Conservation (phyloP, 1,284 basidiomycete species). For the Lignosus rhinocerotis region DNA sequence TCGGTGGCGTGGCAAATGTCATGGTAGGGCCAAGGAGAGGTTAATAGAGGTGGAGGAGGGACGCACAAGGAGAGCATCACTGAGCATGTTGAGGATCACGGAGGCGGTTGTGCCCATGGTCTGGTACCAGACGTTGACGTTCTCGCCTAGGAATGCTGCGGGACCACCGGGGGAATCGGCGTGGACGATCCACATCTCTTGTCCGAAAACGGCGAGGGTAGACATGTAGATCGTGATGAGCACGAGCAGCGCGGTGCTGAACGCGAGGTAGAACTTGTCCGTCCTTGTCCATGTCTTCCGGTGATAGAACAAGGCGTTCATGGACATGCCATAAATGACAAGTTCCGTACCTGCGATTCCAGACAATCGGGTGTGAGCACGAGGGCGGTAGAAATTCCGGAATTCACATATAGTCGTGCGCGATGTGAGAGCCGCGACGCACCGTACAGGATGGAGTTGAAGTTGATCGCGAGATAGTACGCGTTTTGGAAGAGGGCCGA, state of each 20-base stretch:
- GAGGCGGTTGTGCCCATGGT: slow-evolving; percentile 22
- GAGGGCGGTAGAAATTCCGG: too few species aligned
- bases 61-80: slow-evolving; percentile 24
- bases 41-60: too few species aligned
- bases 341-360: slow-evolving; percentile 19
- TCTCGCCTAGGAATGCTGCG: slow-evolving; percentile 11
- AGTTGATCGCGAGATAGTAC: slow-evolving; percentile 19
- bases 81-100: slow-evolving; percentile 18
- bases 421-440: not conserved
- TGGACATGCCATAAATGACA: slow-evolving; percentile 17
- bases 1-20: too few species aligned
- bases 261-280: slow-evolving; percentile 21
- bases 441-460: slow-evolving; percentile 24
- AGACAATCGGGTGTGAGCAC: too few species aligned
- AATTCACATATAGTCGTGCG: too few species aligned
- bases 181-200: slow-evolving; percentile 26
- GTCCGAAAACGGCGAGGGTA: slow-evolving; percentile 21
- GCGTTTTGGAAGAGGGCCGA: slow-evolving; percentile 22
- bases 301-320: slow-evolving; percentile 9
- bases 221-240: slow-evolving; percentile 23
- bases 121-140: slow-evolving; percentile 23
- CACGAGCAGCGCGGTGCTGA: slow-evolving; percentile 22
- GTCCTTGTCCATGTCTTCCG: slow-evolving; percentile 5
- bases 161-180: slow-evolving; percentile 16
- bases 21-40: too few species aligned